Conservation (phyloP, 2,329 filamentous ascomycete genomes). For the Aspergillus sp. region DNA sequence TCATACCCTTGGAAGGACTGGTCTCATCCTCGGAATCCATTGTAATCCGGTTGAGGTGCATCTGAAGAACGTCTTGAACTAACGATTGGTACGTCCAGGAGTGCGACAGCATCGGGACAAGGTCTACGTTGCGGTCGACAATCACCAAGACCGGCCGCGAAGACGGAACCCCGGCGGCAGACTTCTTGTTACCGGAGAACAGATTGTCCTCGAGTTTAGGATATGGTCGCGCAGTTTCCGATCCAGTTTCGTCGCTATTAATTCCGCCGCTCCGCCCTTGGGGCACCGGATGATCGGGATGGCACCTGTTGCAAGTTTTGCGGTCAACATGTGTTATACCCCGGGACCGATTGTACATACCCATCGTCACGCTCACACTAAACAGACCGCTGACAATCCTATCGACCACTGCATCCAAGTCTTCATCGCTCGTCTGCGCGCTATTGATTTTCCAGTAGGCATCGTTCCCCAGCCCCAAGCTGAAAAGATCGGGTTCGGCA, state of each 20-base stretch:
- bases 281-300: slow-evolving; percentile 95
- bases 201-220: slow-evolving; percentile 93
- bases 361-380: slow-evolving; percentile 97
- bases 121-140: slow-evolving; percentile 87
- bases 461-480: slow-evolving; percentile 82
- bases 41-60: slow-evolving; percentile 87
- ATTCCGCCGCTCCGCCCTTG: slow-evolving; percentile 83
- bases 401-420: slow-evolving; percentile 79
- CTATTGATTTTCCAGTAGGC: slow-evolving; percentile 97
- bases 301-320: slow-evolving; percentile 48
- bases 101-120: slow-evolving; percentile 97
- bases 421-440: slow-evolving; percentile 78
- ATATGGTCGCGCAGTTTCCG: slow-evolving; percentile 94
- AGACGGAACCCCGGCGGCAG: slow-evolving; percentile 54
- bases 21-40: slow-evolving; percentile 75
- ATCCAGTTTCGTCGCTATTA: slow-evolving; percentile 89
- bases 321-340: slow-evolving; percentile 4
- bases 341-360: slow-evolving; percentile 37
- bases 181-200: slow-evolving; percentile 61
- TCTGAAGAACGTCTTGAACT: slow-evolving; percentile 66
- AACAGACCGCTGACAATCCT: slow-evolving; percentile 93
- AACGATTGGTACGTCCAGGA: slow-evolving; percentile 86
- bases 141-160: slow-evolving; percentile 85
- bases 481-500: slow-evolving; percentile 90
- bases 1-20: slow-evolving; percentile 62